These are phyloP conservation scores for Aurinia saxatilis DNA, from an alignment of 345 rosid species.

Conservation along the genomic window DNA sequence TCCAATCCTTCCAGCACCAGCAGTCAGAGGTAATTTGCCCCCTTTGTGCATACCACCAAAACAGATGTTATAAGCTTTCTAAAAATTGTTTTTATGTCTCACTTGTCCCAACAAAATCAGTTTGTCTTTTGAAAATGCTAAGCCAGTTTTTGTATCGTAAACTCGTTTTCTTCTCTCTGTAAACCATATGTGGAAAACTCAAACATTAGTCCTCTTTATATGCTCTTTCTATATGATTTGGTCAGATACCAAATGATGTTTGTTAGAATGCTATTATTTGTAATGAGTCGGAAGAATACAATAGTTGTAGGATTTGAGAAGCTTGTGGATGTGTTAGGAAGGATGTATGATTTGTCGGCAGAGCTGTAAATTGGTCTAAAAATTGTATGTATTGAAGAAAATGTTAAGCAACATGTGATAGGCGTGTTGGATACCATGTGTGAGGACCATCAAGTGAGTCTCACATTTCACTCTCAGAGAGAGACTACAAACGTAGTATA, in stretches of 20 bases:
- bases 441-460: no score
- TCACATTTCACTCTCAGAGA: no score
- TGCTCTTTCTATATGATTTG: neutral
- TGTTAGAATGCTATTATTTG: no score
- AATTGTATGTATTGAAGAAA: neutral
- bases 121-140: neutral
- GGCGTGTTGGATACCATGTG: no score
- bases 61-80: neutral
- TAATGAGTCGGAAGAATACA: no score
- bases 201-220: neutral
- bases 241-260: neutral
- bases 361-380: neutral
- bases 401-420: neutral
- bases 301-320: neutral
- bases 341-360: no score
- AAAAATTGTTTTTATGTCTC: neutral
- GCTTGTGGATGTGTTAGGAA: no score
- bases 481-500: no score
- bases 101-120: conserved; percentile 4
- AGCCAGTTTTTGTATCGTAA: neutral
- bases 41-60: conserved; percentile 1
- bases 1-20: conserved; percentile 3
- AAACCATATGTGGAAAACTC: neutral
- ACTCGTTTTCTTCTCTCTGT: neutral
- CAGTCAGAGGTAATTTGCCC: neutral